Evolutionary conservation across 306 rosid genomes (phyloP), one percentile per base, ranked within the genome.

Genomic region (Biancaea sappan): DNA sequence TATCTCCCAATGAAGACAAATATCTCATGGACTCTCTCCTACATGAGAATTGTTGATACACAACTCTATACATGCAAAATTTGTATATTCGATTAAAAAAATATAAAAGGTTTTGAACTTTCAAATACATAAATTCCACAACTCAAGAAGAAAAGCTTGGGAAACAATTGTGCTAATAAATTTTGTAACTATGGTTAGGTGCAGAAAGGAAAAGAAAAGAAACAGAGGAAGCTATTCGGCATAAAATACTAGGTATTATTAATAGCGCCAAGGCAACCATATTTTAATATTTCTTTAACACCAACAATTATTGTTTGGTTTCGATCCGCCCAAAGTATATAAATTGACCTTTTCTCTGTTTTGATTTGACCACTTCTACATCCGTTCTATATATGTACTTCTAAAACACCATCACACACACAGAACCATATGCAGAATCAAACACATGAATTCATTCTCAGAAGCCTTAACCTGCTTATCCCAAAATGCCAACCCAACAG

Each of bases 401-500:
- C 24, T 70, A 37, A 21, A 32, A 66, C 19, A 47, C 31, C 74
- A 18, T 44, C 34, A 22, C 63, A 47, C 32, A n/a, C 26, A 7
- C 15, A 22, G 29, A 53, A 38, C 43, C 37, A 0, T 5, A 9
- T 54, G 59, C 71, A 65, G 69, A 77, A 51, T 65, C 71, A 32
- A 57, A 46, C 71, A 56, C 29, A 69, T 25, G 48, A 34, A 24
- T 57, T 3, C 31, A 62, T 75, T 54, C 64, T 62, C 54, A 50
- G 31, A 68, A 74, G 22, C 46, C 64, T 67, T 28, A 44, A 47
- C 54, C 40, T 26, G 31, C 51, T 69, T 58, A 29, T 61, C 69
- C 65, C 58, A 74, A 83, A 40, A 77, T 83, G 89, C 75, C 84
- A 71, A 61, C 79, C 57, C 77, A 84, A 84, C 83, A 76, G 93